These are phyloP conservation scores for Sextonia rubra DNA, from an alignment of 164 flowering plant species.

Conservation along the genomic window DNA sequence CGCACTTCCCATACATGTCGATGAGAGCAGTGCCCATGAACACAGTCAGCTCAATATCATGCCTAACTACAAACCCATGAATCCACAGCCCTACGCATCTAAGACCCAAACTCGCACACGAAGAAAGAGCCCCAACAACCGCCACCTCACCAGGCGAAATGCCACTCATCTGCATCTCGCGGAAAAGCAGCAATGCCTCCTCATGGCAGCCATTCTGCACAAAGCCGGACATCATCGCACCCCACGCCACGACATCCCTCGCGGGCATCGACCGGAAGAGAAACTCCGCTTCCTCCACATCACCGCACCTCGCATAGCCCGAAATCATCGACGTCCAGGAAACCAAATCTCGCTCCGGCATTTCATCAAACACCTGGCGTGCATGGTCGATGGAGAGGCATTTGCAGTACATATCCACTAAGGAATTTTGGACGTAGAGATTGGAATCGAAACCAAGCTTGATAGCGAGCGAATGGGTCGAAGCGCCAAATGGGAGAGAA, in stretches of 20 bases:
- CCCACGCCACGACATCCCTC: slow-evolving; percentile 33
- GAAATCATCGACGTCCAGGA: slow-evolving; percentile 11
- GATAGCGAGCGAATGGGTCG: neutral
- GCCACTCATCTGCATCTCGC: slow-evolving; percentile 23
- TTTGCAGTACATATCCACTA: slow-evolving; percentile 5
- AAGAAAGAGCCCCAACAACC: slow-evolving; percentile 10
- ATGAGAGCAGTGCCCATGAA: slow-evolving; percentile 11
- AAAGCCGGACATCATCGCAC: slow-evolving; percentile 26
- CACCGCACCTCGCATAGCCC: slow-evolving; percentile 21
- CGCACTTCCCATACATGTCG: slow-evolving; percentile 17
- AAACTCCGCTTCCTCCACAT: slow-evolving; percentile 13
- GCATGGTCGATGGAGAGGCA: neutral
- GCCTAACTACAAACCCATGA: slow-evolving; percentile 13
- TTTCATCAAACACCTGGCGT: slow-evolving; percentile 13
- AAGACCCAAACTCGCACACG: slow-evolving; percentile 8
- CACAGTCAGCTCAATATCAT: slow-evolving; percentile 3
- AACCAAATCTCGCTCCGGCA: slow-evolving; percentile 11
- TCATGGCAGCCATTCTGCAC: slow-evolving; percentile 15
- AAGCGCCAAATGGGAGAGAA: neutral
- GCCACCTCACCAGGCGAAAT: slow-evolving; percentile 29
- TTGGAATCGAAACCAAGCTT: slow-evolving; percentile 5
- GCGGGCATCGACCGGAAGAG: slow-evolving; percentile 23
- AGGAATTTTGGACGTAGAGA: slow-evolving; percentile 5
- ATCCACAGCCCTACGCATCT: slow-evolving; percentile 1
- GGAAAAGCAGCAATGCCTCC: slow-evolving; percentile 28